Conservation (phyloP, 345 rosid species). For the Cardamine chenopodiifolia region DNA sequence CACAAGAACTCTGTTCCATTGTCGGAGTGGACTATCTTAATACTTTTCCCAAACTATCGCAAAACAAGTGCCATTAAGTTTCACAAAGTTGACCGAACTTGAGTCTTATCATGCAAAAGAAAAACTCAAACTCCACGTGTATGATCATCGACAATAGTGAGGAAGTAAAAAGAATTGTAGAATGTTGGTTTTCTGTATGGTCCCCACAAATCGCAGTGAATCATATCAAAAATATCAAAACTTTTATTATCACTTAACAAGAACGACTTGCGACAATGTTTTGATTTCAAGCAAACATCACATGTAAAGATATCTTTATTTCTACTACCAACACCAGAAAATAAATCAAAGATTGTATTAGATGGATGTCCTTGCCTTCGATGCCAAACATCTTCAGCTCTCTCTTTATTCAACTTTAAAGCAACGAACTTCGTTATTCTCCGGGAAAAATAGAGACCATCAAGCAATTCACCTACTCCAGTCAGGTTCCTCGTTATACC, state of each 20-base stretch:
- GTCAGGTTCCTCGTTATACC: constrained; percentile 28
- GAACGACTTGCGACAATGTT: neutral
- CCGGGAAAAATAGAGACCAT: neutral
- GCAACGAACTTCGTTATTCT: neutral
- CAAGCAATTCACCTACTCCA: constrained; percentile 11
- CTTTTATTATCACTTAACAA: neutral
- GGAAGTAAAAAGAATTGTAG: neutral
- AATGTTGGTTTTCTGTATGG: neutral
- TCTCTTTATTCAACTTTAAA: neutral
- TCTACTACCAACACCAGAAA: neutral
- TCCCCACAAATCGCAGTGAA: neutral
- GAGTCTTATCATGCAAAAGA: too few species aligned
- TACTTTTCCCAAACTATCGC: too few species aligned
- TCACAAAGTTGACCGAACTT: too few species aligned
- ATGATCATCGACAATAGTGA: neutral
- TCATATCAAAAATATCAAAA: neutral
- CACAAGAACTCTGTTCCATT: too few species aligned
- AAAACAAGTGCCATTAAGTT: too few species aligned
- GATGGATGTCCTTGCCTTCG: neutral
- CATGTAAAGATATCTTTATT: neutral
- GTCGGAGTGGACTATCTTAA: too few species aligned
- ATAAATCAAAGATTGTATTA: neutral
- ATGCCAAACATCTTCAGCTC: neutral
- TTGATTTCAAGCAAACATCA: neutral
- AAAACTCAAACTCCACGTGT: neutral